These are phyloP conservation scores for Chlamydomonas reinhardtii DNA, from an alignment of 163 green algal genomes.

Conservation along the genomic window DNA sequence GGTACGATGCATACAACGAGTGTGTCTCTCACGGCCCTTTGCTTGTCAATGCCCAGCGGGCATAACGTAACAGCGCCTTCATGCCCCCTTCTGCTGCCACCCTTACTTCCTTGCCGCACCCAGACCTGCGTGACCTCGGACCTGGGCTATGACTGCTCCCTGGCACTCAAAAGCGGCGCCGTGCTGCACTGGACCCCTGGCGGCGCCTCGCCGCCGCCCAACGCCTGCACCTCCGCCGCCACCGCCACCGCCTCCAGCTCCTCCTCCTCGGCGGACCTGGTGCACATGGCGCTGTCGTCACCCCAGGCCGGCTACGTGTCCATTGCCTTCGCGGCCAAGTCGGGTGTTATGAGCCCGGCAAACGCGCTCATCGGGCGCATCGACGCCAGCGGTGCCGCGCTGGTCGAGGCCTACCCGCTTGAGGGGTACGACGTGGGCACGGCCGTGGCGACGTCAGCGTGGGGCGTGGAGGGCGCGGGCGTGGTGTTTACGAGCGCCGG, in stretches of 20 bases:
- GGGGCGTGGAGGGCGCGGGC: background rate
- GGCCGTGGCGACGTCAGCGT: background rate
- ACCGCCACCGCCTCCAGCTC: too few species aligned
- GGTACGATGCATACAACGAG: too few species aligned
- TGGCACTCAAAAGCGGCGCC: background rate
- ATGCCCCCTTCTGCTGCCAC: too few species aligned
- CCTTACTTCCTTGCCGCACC: too few species aligned
- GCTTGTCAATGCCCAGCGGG: too few species aligned
- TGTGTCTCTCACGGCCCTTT: too few species aligned
- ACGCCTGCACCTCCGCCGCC: slow-evolving; percentile 1
- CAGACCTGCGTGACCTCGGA: slow-evolving; percentile 1
- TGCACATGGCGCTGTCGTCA: background rate
- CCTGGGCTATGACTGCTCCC: slow-evolving; percentile 2
- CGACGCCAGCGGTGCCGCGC: background rate
- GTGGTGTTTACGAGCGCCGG: background rate
- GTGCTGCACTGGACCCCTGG: slow-evolving; percentile 25
- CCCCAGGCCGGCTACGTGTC: background rate
- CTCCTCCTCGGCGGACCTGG: too few species aligned
- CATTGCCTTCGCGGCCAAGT: background rate
- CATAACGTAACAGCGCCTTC: too few species aligned
- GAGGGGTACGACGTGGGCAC: background rate
- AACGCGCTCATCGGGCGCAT: background rate
- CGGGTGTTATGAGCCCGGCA: background rate
- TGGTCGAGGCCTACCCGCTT: background rate
- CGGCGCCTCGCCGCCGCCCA: slow-evolving; percentile 2